Conservation (phyloP, 345 rosid genomes). For the Garcia nutans region DNA sequence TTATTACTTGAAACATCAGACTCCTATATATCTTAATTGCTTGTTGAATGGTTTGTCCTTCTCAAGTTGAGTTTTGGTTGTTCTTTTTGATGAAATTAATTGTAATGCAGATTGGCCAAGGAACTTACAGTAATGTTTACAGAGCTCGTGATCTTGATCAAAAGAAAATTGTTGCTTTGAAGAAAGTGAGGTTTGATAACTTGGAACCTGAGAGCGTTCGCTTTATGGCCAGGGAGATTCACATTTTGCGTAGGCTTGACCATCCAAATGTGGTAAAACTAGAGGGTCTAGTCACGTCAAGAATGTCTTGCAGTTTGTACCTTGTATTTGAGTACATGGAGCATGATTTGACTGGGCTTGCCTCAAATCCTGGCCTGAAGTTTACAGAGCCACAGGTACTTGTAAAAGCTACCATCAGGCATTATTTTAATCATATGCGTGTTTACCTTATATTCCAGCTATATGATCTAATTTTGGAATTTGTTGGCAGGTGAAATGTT, state of each 20-base stretch:
- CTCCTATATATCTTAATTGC: neutral
- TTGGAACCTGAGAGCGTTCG: conserved; percentile 96
- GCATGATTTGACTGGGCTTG: conserved; percentile 95
- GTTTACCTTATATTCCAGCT: neutral
- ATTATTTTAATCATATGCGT: neutral
- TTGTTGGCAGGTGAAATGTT: conserved; percentile 80
- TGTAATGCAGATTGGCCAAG: conserved; percentile 89
- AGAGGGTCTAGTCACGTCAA: conserved; percentile 97
- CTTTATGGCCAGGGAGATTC: conserved; percentile 97
- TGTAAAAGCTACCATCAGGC: neutral
- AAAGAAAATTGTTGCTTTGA: conserved; percentile 88
- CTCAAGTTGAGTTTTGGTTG: neutral
- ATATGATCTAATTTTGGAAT: neutral
- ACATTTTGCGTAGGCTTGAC: conserved; percentile 86
- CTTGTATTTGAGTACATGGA: conserved; percentile 99
- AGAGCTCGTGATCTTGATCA: conserved; percentile 95
- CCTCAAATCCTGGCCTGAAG: conserved; percentile 82
- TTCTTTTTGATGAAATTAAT: conserved; percentile 19
- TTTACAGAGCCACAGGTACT: conserved; percentile 90
- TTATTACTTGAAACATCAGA: neutral
- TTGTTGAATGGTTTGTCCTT: neutral
- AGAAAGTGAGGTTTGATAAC: conserved; percentile 95
- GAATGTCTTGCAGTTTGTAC: conserved; percentile 98
- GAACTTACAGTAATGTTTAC: conserved; percentile 94
- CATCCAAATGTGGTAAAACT: conserved; percentile 92